Base-by-base conservation (phyloP, 2,329 filamentous ascomycete species). In the Fusarium veterinarium region DNA sequence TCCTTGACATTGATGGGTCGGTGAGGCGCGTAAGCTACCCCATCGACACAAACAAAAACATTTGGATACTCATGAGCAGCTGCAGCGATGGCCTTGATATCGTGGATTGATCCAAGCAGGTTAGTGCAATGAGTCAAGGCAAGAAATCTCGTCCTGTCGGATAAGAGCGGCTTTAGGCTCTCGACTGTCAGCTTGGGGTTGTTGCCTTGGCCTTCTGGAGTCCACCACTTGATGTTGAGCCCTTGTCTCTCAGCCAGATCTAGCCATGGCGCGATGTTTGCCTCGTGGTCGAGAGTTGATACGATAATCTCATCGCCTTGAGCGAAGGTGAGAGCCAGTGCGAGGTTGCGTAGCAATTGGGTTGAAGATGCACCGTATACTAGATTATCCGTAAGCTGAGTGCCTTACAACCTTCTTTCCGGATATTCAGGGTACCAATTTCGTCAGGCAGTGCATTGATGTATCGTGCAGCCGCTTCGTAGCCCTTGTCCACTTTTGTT, bases 1-100 rank as follows among this genome's bases (percentile, higher is more conserved):
- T 83, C 89, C 71, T 88, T 85, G 8, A 95, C 91, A 78, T 95
- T 91, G 16, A 95, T 81, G 12, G 84, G 84, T 8, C 92, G 86
- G 79, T 95, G 93, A 1, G 93, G 93, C 1, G 93, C 92, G 76
- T 90, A 94, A 7, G 92, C 91, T 0, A 95, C 93, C 5, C 90
- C 93, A 80, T 95, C 93, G 10, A 95, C 92, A 71, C 88, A 91
- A 3, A 95, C 82, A 3, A 94, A 80, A 3, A 91, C 89, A 75
- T 62, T 78, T 30, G 69, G 57, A 3, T 84, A 78, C 28, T 75
- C 71, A 68, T 88, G 88, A 4, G 91, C 90, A 1, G 82, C 80
- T 1, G 86, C 79, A 5, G 88, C 84, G 66, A 93, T 88, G 8
- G 84, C 81, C 38, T 83, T 84, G 63, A 93, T 84, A 72, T 91